A percentile compares a stretch with the other conserved stretches of the same genome.
These are phyloP conservation scores for Pogostemon cablin DNA, from an alignment of 257 asterid species.

Conservation along the genomic window DNA sequence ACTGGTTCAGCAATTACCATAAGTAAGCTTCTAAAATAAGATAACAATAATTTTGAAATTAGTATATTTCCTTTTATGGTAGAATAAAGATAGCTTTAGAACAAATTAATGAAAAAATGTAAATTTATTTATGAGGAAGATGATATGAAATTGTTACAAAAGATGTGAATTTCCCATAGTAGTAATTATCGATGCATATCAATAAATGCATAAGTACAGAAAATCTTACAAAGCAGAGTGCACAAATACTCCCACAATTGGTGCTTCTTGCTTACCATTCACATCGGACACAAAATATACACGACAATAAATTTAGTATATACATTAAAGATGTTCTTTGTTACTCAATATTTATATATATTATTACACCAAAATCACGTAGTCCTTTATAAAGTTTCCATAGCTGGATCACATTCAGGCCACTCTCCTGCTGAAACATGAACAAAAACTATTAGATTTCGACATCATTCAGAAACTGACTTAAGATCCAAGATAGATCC, in stretches of 20 bases:
- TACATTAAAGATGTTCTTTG: not conserved
- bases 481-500: not conserved
- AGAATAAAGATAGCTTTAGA: too few relatives aligned
- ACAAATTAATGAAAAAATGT: too few relatives aligned
- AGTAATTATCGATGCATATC: not conserved
- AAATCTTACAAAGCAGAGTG: not conserved
- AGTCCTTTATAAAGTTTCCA: not conserved
- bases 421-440: not conserved
- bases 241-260: not conserved
- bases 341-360: not conserved
- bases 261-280: not conserved
- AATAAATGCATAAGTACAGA: not conserved
- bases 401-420: not conserved
- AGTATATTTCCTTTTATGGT: too few relatives aligned
- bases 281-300: not conserved
- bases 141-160: too few relatives aligned
- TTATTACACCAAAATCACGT: not conserved
- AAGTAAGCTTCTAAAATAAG: too few relatives aligned
- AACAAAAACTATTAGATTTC: not conserved
- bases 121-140: too few relatives aligned
- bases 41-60: too few relatives aligned
- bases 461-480: not conserved
- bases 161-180: not conserved
- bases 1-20: too few relatives aligned
- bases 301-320: not conserved